Base-by-base conservation (phyloP, 352 stramenopile species). In the Phytophthora foliorum region DNA sequence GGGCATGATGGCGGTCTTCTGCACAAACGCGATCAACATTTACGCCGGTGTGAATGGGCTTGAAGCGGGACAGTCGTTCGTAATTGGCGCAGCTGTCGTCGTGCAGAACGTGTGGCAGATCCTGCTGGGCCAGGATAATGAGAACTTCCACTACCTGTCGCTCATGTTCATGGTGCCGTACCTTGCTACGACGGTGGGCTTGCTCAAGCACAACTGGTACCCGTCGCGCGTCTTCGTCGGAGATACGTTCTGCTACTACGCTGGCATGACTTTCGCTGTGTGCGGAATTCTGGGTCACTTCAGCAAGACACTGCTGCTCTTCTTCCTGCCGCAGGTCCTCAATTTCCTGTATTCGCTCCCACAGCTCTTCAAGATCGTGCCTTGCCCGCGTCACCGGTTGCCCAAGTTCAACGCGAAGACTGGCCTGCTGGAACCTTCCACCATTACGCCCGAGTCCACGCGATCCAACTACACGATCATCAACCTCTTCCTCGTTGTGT, bases 1-100 rank as follows among this genome's bases (percentile, higher is more conserved):
- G 97, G 94, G 94, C 48, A 90, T 99, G 78, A 93, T 99, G 72
- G 96, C 97, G 4, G 97, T 99, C 8, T 99, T 99, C 78, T 99
- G 97, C 82, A 99, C 98, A 9, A 99, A 99, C 82, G 97, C 97
- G 4, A 99, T 99, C 75, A 99, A 99, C 80, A 99, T 99, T 63
- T 99, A 99, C 75, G 98, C 98, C 9, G 98, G 98, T 38, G 98
- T 99, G 62, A 99, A 99, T 75, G 98, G 98, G 0, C 85, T 99
- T 6, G 98, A 99, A 74, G 95, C 93, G 4, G 98, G 98, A 11
- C 97, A 99, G 70, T 91, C 88, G 11, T 89, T 96, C 50, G 84
- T 98, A 14, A 97, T 98, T 72, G 96, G 85, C n/a, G 95, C 86
- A 59, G 93, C 95, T 8, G 94, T 99, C 13, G 77, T 99, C 17